phyloP scores from a whole-genome alignment of 352 stramenopile genomes.

The Pythium rhizo-oryzae region DNA sequence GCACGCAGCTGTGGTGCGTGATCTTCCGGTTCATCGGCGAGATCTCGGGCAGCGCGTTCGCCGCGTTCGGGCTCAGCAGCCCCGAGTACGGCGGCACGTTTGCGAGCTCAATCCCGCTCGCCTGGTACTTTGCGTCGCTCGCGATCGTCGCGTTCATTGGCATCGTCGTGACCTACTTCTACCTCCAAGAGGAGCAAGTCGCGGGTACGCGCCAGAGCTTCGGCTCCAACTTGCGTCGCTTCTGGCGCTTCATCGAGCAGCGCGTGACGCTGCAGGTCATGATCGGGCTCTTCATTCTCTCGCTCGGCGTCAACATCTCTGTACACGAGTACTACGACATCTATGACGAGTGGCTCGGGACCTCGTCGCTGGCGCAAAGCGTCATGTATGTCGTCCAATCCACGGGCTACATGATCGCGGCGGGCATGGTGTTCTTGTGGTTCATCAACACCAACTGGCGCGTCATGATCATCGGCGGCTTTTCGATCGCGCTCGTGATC shows the following conservation, averaged over 20 bases:
- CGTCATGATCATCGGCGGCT: slow-evolving; percentile 8
- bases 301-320: slow-evolving; percentile 2
- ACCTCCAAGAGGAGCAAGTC: slow-evolving; percentile 23
- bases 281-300: slow-evolving; percentile 24
- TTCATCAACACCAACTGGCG: slow-evolving; percentile 36
- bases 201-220: slow-evolving; percentile 20
- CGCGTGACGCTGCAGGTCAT: slow-evolving; percentile 30
- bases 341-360: slow-evolving; percentile 6
- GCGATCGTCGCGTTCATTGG: slow-evolving; percentile 18
- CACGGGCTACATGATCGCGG: slow-evolving; percentile 21
- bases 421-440: slow-evolving; percentile 14
- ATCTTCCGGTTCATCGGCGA: slow-evolving; percentile 29
- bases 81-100: slow-evolving; percentile 31
- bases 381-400: slow-evolving; percentile 19
- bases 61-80: slow-evolving; percentile 17
- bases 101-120: slow-evolving; percentile 21
- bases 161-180: slow-evolving; percentile 23
- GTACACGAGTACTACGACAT: slow-evolving; percentile 10
- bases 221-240: slow-evolving; percentile 20
- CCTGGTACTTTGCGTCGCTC: slow-evolving; percentile 18
- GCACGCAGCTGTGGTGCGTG: slow-evolving; percentile 23
- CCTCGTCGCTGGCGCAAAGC: slow-evolving; percentile 19
- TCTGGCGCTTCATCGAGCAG: slow-evolving; percentile 35
- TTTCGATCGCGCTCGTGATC: slow-evolving; percentile 19
- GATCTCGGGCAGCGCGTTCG: slow-evolving; percentile 8